These are phyloP conservation scores for Draba incana DNA, from an alignment of 345 rosid species.

Conservation along the genomic window DNA sequence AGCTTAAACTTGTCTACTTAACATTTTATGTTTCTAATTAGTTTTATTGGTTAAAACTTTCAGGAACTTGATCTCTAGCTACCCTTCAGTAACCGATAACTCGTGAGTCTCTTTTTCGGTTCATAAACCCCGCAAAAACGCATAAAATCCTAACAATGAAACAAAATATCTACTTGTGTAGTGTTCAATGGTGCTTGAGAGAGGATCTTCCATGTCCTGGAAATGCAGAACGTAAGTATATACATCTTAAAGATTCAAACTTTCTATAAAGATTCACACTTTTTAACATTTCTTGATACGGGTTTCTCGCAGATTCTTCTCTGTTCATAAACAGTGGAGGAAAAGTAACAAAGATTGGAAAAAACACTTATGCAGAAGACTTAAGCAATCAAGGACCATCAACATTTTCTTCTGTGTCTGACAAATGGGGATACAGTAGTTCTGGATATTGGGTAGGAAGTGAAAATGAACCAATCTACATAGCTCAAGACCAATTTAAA, in stretches of 20 bases:
- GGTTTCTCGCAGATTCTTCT: constrained; percentile 53
- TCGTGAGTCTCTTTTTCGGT: too few relatives aligned
- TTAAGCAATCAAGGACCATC: constrained; percentile 44
- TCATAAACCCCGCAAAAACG: too few relatives aligned
- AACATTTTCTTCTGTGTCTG: constrained; percentile 36
- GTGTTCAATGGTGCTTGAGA: too few relatives aligned
- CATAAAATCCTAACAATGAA: too few relatives aligned
- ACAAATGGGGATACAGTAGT: constrained; percentile 79
- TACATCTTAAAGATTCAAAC: not conserved
- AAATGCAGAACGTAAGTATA: constrained; percentile 55
- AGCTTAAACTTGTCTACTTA: too few relatives aligned
- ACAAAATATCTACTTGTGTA: too few relatives aligned
- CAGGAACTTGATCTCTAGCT: constrained; percentile 79
- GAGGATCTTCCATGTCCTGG: too few relatives aligned
- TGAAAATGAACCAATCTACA: not conserved
- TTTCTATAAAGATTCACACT: too few relatives aligned
- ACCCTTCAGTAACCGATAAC: constrained; percentile 43
- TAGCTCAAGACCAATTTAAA: constrained; percentile 41
- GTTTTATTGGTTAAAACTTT: constrained; percentile 10
- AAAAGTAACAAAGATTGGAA: constrained; percentile 1
- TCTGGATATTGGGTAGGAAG: constrained; percentile 55
- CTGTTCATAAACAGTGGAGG: constrained; percentile 91
- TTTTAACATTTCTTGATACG: not conserved
- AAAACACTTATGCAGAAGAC: constrained; percentile 58
- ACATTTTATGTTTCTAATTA: not conserved